Evolutionary conservation across 345 rosid genomes (phyloP).

Genomic region (Brassica carinata): DNA sequence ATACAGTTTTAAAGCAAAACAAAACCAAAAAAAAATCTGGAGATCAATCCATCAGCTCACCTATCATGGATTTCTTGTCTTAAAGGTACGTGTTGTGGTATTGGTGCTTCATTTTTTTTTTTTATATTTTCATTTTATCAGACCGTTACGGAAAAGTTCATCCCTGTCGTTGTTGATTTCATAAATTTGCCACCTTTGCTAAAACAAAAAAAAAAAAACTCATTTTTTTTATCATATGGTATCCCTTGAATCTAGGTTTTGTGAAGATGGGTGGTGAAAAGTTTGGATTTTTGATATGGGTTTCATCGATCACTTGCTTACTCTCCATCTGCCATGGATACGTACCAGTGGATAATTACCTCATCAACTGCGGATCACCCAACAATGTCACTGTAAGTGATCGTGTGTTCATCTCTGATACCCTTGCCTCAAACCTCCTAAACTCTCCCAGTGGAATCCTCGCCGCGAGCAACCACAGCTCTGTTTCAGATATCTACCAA

Average conservation of each 20-base stretch:
- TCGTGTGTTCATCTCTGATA: constrained; percentile 71
- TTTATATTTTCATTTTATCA: not conserved
- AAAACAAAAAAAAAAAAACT: not conserved
- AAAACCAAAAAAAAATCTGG: not conserved
- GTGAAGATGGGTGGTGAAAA: constrained; percentile 47
- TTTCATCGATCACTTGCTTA: constrained; percentile 46
- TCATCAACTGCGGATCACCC: constrained; percentile 79
- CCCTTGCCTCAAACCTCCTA: constrained; percentile 52
- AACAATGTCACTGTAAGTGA: constrained; percentile 51
- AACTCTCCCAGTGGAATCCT: constrained; percentile 49
- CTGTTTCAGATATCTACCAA: constrained; percentile 59
- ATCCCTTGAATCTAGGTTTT: constrained; percentile 33
- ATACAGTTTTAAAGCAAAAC: not conserved
- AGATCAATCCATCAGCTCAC: constrained; percentile 14
- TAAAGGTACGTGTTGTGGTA: constrained; percentile 23
- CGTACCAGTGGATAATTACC: constrained; percentile 66
- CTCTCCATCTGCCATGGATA: constrained; percentile 55
- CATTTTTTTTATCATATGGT: not conserved
- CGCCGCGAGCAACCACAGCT: constrained; percentile 48
- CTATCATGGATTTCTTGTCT: constrained; percentile 8
- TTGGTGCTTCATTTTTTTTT: not conserved
- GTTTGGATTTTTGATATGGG: constrained; percentile 43
- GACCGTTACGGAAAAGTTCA: not conserved
- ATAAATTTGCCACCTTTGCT: constrained; percentile 15
- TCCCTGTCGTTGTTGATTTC: not conserved